A percentile compares a stretch with the other conserved stretches of the same genome.
phyloP scores from a whole-genome alignment of 768 basidiomycete species.

The Boletus rubroflammeus region DNA sequence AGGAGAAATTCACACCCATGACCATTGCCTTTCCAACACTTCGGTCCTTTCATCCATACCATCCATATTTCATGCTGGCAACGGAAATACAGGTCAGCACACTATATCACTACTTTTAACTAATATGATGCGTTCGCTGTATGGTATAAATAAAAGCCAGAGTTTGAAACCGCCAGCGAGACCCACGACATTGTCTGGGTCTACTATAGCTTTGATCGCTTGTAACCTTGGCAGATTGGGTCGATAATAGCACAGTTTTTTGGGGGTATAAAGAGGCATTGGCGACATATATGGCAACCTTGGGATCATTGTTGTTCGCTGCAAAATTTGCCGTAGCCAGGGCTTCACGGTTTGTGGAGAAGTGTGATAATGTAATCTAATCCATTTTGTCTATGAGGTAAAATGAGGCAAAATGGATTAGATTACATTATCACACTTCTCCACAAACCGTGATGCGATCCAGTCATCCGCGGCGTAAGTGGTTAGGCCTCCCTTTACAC shows the following conservation, averaged over 20 bases:
- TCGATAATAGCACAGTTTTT: conserved; percentile 54
- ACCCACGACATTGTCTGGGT: conserved; percentile 55
- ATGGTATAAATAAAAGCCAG: conserved; percentile 6
- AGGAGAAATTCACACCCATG: conserved; percentile 6
- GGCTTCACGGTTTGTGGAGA: too few relatives aligned
- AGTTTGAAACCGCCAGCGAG: conserved; percentile 57
- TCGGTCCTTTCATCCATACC: neutral
- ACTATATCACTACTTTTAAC: neutral
- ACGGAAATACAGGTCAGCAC: neutral
- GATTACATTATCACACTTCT: too few relatives aligned
- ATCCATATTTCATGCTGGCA: neutral
- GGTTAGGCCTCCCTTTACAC: conserved; percentile 45
- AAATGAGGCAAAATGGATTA: too few relatives aligned
- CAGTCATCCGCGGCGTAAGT: conserved; percentile 22
- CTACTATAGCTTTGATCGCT: conserved; percentile 40
- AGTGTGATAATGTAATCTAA: too few relatives aligned
- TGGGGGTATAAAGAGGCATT: conserved; percentile 44
- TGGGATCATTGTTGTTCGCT: conserved; percentile 14
- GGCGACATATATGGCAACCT: conserved; percentile 31
- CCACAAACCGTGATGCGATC: too few relatives aligned
- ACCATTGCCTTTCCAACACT: neutral
- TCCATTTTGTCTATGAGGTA: too few relatives aligned
- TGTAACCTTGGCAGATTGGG: conserved; percentile 34
- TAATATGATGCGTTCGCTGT: conserved; percentile 2
- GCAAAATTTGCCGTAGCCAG: conserved; percentile 11